These are phyloP conservation scores for Ampelomyces quisqualis DNA, from an alignment of 2,329 filamentous ascomycete species.

Conservation along the genomic window DNA sequence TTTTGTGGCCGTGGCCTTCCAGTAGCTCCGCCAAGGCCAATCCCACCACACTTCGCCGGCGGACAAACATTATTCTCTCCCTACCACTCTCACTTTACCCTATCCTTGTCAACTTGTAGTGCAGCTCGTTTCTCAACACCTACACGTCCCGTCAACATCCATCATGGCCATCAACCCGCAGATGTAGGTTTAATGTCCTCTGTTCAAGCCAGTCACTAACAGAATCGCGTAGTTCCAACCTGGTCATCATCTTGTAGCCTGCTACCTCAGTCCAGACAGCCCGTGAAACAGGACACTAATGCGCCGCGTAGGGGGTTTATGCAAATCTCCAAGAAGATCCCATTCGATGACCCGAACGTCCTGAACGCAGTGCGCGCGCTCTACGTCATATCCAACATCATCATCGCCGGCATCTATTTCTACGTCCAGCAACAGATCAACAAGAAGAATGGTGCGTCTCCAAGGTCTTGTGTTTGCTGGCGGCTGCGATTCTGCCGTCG, in stretches of 20 bases:
- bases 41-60: slow-evolving; percentile 26
- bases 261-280: neutral
- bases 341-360: slow-evolving; percentile 83
- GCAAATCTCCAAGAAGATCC: slow-evolving; percentile 94
- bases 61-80: slow-evolving; percentile 10
- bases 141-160: neutral
- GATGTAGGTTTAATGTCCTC: slow-evolving; percentile 28
- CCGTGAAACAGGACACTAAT: slow-evolving; percentile 9
- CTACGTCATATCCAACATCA: slow-evolving; percentile 71
- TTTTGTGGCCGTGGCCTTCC: slow-evolving; percentile 33
- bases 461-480: too few species aligned
- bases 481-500: neutral
- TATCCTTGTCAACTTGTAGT: neutral
- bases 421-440: slow-evolving; percentile 85
- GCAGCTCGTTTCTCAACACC: neutral
- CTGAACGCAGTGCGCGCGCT: slow-evolving; percentile 64
- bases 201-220: slow-evolving; percentile 25
- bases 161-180: slow-evolving; percentile 44
- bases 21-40: slow-evolving; percentile 17
- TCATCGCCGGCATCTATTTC: slow-evolving; percentile 82
- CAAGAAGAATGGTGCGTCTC: slow-evolving; percentile 90
- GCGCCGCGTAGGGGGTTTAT: slow-evolving; percentile 67
- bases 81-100: neutral
- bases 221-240: slow-evolving; percentile 33
- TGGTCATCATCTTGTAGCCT: slow-evolving; percentile 45